A percentile compares a stretch with the other conserved stretches of the same genome.
phyloP scores from a whole-genome alignment of 106 monocot genomes.

The Acanthochlamys bracteata region DNA sequence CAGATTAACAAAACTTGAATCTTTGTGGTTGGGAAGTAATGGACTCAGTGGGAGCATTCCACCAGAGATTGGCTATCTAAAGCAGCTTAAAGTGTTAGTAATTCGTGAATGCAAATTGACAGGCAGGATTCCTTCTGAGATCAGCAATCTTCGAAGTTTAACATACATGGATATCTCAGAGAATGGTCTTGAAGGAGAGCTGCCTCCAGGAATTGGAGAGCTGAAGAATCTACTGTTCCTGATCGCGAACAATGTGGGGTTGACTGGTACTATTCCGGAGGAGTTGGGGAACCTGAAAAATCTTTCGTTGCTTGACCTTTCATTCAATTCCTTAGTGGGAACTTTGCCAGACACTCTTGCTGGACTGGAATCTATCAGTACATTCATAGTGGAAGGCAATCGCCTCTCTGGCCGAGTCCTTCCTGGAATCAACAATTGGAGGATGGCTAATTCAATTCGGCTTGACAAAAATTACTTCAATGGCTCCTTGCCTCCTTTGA shows the following conservation, averaged over 20 bases:
- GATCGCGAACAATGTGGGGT: slow-evolving; percentile 56
- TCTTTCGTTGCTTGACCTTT: slow-evolving; percentile 55
- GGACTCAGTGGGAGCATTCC: slow-evolving; percentile 69
- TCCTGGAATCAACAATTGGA: slow-evolving; percentile 69
- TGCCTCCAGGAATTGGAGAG: slow-evolving; percentile 59
- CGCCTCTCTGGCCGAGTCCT: slow-evolving; percentile 65
- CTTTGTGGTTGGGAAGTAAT: slow-evolving; percentile 64
- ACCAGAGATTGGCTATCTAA: slow-evolving; percentile 58
- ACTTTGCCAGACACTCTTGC: slow-evolving; percentile 52
- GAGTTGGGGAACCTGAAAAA: slow-evolving; percentile 52
- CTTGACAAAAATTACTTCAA: slow-evolving; percentile 61
- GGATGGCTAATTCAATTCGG: slow-evolving; percentile 29
- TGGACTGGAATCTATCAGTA: slow-evolving; percentile 33
- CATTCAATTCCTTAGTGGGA: slow-evolving; percentile 79
- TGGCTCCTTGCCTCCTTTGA: slow-evolving; percentile 56
- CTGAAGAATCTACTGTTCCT: slow-evolving; percentile 49
- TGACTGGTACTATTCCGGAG: slow-evolving; percentile 56
- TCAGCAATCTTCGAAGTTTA: slow-evolving; percentile 43
- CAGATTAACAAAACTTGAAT: slow-evolving; percentile 33
- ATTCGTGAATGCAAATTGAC: slow-evolving; percentile 55
- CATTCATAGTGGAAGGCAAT: slow-evolving; percentile 75
- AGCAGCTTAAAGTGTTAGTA: slow-evolving; percentile 36
- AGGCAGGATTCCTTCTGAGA: slow-evolving; percentile 54
- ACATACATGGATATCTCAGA: slow-evolving; percentile 68
- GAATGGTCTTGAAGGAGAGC: slow-evolving; percentile 56